Conservation (phyloP, 2,329 filamentous ascomycete genomes). For the Phialemoniopsis sp. region DNA sequence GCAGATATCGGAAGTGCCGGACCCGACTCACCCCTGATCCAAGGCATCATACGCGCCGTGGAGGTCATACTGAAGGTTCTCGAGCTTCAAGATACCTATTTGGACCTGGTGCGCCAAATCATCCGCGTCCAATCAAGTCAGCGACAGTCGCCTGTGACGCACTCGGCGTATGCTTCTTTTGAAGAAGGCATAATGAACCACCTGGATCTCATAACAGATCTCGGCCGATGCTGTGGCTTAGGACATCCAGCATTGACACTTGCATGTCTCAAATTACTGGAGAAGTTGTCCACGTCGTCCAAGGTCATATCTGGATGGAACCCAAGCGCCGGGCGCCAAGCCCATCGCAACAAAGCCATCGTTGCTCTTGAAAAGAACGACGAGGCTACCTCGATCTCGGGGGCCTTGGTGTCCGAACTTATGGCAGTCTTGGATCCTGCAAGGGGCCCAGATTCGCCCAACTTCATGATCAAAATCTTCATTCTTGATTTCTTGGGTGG, state of each 20-base stretch:
- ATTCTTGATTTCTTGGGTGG: constrained; percentile 83
- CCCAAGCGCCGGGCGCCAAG: constrained; percentile 55
- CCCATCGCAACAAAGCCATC: constrained; percentile 77
- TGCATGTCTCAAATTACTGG: constrained; percentile 74
- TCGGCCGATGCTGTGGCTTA: constrained; percentile 83
- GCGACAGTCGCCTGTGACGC: constrained; percentile 60
- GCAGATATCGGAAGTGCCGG: constrained; percentile 67
- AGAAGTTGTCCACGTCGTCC: constrained; percentile 79
- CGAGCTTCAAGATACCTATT: constrained; percentile 85
- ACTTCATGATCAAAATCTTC: constrained; percentile 77
- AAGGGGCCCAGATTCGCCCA: constrained; percentile 62
- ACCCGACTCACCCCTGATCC: constrained; percentile 75
- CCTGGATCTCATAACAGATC: constrained; percentile 71
- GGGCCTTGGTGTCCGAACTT: constrained; percentile 67
- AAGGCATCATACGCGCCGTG: constrained; percentile 74
- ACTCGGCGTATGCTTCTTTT: constrained; percentile 78
- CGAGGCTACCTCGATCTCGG: constrained; percentile 74
- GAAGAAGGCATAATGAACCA: constrained; percentile 87
- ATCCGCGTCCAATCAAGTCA: constrained; percentile 63
- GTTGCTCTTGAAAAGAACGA: constrained; percentile 81
- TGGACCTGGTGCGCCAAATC: constrained; percentile 79
- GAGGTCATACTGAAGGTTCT: constrained; percentile 80
- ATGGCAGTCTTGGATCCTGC: constrained; percentile 68
- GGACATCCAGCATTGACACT: constrained; percentile 78
- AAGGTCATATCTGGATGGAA: constrained; percentile 71